Evolutionary conservation across 345 rosid genomes (phyloP).

Genomic region (Salix caprea): DNA sequence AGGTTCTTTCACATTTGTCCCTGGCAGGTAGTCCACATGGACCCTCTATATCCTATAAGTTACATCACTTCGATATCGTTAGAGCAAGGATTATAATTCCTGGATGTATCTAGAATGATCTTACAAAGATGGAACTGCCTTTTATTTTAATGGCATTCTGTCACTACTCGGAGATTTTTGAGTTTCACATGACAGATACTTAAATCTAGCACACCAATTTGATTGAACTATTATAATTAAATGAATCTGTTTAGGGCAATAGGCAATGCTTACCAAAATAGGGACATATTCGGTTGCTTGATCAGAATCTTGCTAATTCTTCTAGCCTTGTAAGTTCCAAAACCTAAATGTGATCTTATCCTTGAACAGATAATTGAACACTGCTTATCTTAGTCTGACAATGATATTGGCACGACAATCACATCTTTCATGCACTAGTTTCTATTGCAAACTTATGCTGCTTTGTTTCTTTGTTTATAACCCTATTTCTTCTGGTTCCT

Average conservation of each 20-base stretch:
- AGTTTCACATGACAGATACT: not conserved
- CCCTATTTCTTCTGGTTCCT: not conserved
- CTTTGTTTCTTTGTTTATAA: not conserved
- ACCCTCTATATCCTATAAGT: not conserved
- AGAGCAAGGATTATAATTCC: not conserved
- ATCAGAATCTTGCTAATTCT: not conserved
- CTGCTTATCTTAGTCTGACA: not conserved
- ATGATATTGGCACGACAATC: not conserved
- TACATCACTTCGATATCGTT: not conserved
- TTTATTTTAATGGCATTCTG: not conserved
- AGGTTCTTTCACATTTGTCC: slow-evolving; percentile 83
- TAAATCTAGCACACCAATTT: not conserved
- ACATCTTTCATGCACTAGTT: not conserved
- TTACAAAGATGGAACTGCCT: not conserved
- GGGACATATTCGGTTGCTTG: not conserved
- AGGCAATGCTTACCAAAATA: not conserved
- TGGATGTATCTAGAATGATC: not conserved
- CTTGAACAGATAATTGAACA: not conserved
- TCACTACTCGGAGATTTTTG: not conserved
- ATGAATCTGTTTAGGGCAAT: not conserved
- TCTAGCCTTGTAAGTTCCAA: not conserved
- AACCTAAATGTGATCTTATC: not conserved
- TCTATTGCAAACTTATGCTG: not conserved
- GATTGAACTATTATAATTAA: not conserved
- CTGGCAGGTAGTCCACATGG: slow-evolving; percentile 56